Percentiles rank a stretch among this genome's conserved stretches.
Conservation (phyloP, 1,284 basidiomycete genomes). For the Puccinia novopanici region DNA sequence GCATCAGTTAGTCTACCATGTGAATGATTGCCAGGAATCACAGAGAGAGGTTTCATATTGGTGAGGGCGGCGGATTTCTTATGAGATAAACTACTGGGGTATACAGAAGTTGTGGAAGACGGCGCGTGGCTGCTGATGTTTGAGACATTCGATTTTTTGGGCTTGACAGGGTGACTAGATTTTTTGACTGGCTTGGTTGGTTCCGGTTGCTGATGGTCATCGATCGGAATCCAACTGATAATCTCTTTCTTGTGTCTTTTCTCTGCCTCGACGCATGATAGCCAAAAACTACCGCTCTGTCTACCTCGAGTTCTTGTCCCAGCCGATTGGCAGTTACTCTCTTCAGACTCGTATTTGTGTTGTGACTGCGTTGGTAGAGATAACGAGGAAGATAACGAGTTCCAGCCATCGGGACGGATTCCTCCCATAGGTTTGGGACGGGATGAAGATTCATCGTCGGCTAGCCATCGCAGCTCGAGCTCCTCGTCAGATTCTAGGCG, state of each 20-base stretch:
- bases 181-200: not conserved
- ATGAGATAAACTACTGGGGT: not conserved
- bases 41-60: not conserved
- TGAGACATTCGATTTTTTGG: slow-evolving; percentile 5
- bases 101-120: not conserved
- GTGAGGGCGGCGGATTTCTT: not conserved
- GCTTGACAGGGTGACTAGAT: not conserved
- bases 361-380: slow-evolving; percentile 55
- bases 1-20: slow-evolving; percentile 24
- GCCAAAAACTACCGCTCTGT: slow-evolving; percentile 68
- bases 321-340: slow-evolving; percentile 2
- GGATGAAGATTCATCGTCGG: slow-evolving; percentile 60
- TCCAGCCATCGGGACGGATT: slow-evolving; percentile 60
- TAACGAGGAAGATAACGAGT: slow-evolving; percentile 50
- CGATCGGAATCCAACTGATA: slow-evolving; percentile 68
- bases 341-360: slow-evolving; percentile 61
- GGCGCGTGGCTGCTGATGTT: slow-evolving; percentile 3
- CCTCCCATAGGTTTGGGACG: slow-evolving; percentile 24
- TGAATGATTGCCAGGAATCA: slow-evolving; percentile 11
- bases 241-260: slow-evolving; percentile 77
- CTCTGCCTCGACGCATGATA: slow-evolving; percentile 73
- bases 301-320: slow-evolving; percentile 62
- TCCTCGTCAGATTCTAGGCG: slow-evolving; percentile 71
- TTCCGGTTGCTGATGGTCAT: not conserved
- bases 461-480: slow-evolving; percentile 66